These are phyloP conservation scores for Pseudogymnoascus sp. DNA, from an alignment of 2,329 filamentous ascomycete genomes.

Conservation along the genomic window DNA sequence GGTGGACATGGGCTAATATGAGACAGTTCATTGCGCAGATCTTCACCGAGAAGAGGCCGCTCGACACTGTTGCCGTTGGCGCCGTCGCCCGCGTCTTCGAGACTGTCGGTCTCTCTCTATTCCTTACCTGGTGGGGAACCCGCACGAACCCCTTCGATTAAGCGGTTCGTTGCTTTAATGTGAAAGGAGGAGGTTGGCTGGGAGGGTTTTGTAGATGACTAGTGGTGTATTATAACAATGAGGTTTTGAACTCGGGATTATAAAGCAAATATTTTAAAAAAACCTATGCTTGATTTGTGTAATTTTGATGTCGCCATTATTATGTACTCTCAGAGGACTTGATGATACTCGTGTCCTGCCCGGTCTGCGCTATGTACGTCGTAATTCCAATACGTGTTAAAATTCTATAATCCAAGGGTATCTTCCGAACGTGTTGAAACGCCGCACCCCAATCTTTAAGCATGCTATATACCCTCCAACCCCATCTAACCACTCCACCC, in stretches of 20 bases:
- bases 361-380: neutral
- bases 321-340: neutral
- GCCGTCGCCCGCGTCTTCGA: conserved; percentile 79
- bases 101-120: conserved; percentile 82
- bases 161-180: conserved; percentile 10
- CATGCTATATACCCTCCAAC: neutral
- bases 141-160: conserved; percentile 76
- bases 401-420: conserved; percentile 1
- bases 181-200: neutral
- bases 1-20: no score
- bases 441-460: neutral
- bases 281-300: neutral
- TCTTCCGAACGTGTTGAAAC: conserved; percentile 8
- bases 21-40: conserved; percentile 74
- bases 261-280: neutral
- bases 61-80: conserved; percentile 83
- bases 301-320: neutral
- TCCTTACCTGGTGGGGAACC: conserved; percentile 97
- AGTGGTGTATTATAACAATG: conserved; percentile 4
- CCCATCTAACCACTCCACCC: neutral
- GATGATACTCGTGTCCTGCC: neutral
- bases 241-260: neutral
- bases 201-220: neutral
- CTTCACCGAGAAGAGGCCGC: conserved; percentile 81
- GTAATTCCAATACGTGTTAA: conserved; percentile 2